These are phyloP conservation scores for Fusarium sororula DNA, from an alignment of 2,329 filamentous ascomycete genomes.

Conservation along the genomic window DNA sequence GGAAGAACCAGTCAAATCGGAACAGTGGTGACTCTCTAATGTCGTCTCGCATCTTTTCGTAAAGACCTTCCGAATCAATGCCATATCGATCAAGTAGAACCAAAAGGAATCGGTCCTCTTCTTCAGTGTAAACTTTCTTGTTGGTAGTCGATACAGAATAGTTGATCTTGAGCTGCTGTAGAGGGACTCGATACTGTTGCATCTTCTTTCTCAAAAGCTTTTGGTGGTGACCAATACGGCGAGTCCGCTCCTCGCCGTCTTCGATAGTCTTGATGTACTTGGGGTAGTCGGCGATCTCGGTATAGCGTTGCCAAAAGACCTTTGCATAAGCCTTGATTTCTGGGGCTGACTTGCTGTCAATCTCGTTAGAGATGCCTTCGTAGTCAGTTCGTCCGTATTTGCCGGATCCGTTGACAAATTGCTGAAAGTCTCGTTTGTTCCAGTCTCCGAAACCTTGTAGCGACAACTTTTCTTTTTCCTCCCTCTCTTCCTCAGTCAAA, in stretches of 20 bases:
- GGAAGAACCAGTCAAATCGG: slow-evolving; percentile 99
- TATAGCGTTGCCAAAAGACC: slow-evolving; percentile 96
- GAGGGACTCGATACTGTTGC: slow-evolving; percentile 92
- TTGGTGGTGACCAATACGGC: slow-evolving; percentile 89
- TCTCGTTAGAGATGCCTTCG: slow-evolving; percentile 84
- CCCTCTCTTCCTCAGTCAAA: slow-evolving; percentile 87
- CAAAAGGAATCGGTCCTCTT: slow-evolving; percentile 94
- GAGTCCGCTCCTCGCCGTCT: slow-evolving; percentile 88
- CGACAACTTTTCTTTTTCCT: slow-evolving; percentile 84
- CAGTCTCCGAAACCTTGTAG: slow-evolving; percentile 90
- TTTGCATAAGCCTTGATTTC: slow-evolving; percentile 94
- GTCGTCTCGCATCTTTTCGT: slow-evolving; percentile 95
- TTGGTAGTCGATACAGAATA: slow-evolving; percentile 99
- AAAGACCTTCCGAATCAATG: slow-evolving; percentile 88
- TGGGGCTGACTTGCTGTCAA: slow-evolving; percentile 86
- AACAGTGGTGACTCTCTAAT: slow-evolving; percentile 95
- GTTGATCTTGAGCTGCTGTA: slow-evolving; percentile 98
- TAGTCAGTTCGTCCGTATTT: slow-evolving; percentile 91
- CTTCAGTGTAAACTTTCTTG: slow-evolving; percentile 99
- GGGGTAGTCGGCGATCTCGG: slow-evolving; percentile 85
- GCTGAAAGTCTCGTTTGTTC: slow-evolving; percentile 98
- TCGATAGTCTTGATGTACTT: slow-evolving; percentile 93
- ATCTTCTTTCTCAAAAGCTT: slow-evolving; percentile 96
- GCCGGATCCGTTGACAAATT: slow-evolving; percentile 94
- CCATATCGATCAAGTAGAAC: slow-evolving; percentile 94